Conservation (phyloP, 2,329 filamentous ascomycete genomes). For the Diaporthe vexans region DNA sequence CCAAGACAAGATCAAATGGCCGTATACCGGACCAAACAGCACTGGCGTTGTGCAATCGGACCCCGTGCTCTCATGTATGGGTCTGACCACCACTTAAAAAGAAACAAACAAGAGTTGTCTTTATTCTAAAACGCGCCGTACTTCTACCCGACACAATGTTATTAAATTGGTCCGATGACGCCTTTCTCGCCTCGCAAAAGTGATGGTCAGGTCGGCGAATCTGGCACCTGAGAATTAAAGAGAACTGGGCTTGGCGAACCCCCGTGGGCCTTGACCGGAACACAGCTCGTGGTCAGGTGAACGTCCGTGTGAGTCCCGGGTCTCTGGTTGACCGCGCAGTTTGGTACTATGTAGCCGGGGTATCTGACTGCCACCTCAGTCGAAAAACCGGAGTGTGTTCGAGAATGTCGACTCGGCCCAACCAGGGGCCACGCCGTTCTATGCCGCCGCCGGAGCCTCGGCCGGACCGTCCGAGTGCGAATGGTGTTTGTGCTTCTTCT, state of each 20-base stretch:
- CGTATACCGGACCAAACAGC: not conserved
- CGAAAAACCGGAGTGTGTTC: too few relatives aligned
- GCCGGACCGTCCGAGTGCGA: conserved; percentile 22
- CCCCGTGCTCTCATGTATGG: not conserved
- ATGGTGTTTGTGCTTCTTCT: conserved; percentile 48
- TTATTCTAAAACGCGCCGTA: conserved; percentile 14
- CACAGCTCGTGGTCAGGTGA: not conserved
- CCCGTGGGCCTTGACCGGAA: not conserved
- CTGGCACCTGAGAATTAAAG: not conserved
- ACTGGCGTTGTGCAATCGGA: not conserved
- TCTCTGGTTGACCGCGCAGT: not conserved
- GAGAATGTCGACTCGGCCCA: too few relatives aligned
- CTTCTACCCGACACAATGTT: conserved; percentile 3
- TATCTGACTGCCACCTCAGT: too few relatives aligned
- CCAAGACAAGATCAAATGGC: not conserved
- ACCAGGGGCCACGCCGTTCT: not conserved
- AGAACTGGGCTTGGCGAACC: not conserved
- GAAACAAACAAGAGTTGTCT: conserved; percentile 18
- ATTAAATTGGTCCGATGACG: conserved; percentile 19
- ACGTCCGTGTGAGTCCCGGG: not conserved
- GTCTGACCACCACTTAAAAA: not conserved
- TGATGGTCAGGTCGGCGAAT: not conserved
- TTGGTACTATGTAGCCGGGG: too few relatives aligned
- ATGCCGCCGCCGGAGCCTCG: conserved; percentile 27
- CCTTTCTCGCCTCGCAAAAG: not conserved